Conservation (phyloP, 2,329 filamentous ascomycete species). For the Rhinocladiella similis region DNA sequence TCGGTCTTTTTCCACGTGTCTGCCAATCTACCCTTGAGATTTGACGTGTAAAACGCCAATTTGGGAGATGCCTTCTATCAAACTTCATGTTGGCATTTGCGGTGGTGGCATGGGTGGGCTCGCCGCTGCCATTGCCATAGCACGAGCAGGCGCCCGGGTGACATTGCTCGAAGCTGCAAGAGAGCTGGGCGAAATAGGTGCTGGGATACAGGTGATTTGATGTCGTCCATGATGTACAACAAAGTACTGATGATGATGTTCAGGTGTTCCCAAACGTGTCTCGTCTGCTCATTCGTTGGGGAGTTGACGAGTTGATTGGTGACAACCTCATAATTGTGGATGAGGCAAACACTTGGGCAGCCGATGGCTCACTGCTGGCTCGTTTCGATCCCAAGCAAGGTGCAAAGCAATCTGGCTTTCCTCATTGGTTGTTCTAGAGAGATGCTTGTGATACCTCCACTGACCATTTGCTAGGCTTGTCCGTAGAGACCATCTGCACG, state of each 20-base stretch:
- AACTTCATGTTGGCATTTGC: conserved; percentile 32
- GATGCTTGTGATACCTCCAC: background rate
- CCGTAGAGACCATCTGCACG: conserved; percentile 50
- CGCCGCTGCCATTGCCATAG: conserved; percentile 47
- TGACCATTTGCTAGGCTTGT: conserved; percentile 36
- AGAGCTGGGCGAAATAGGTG: conserved; percentile 43
- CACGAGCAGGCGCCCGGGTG: conserved; percentile 38
- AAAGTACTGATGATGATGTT: background rate
- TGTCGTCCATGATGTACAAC: background rate
- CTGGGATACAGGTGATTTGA: conserved; percentile 28
- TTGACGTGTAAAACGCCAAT: too few species aligned
- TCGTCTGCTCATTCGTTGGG: conserved; percentile 42
- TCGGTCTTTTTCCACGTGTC: too few species aligned
- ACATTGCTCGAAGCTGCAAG: conserved; percentile 21
- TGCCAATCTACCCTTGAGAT: too few species aligned
- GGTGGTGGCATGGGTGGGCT: conserved; percentile 46
- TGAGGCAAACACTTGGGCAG: conserved; percentile 40
- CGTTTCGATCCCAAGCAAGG: conserved; percentile 19
- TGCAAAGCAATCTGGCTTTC: conserved; percentile 20
- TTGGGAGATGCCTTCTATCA: background rate
- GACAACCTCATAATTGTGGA: conserved; percentile 42
- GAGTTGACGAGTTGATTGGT: conserved; percentile 42
- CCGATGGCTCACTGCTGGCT: conserved; percentile 21
- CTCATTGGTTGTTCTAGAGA: conserved; percentile 12
- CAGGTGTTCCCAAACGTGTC: conserved; percentile 46